These are phyloP conservation scores for Phylloporus gajari DNA, from an alignment of 1,284 basidiomycete species.

Conservation along the genomic window DNA sequence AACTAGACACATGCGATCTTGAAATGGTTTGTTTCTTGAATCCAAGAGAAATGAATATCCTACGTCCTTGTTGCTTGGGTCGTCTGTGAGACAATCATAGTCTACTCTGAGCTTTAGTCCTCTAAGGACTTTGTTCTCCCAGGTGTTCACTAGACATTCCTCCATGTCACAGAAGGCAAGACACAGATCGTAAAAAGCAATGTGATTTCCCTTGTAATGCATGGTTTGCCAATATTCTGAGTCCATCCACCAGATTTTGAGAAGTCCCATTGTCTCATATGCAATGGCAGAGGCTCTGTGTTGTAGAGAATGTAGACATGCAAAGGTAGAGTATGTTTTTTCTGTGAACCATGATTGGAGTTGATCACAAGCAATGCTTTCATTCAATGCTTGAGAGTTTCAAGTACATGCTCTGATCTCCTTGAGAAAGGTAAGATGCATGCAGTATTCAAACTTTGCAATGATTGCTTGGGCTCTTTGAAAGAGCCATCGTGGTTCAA, in stretches of 20 bases:
- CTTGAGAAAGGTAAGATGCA: conserved; percentile 30
- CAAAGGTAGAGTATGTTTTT: conserved; percentile 37
- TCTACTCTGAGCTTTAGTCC: conserved; percentile 23
- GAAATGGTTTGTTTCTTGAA: conserved; percentile 16
- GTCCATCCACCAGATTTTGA: conserved; percentile 41
- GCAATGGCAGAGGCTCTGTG: conserved; percentile 37
- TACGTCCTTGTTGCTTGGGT: conserved; percentile 14
- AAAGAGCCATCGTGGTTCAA: conserved; percentile 32
- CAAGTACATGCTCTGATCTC: conserved; percentile 25
- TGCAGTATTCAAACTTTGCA: conserved; percentile 32
- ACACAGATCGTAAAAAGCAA: conserved; percentile 22
- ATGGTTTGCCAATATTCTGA: conserved; percentile 16
- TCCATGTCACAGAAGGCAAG: conserved; percentile 29
- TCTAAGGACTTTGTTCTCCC: conserved; percentile 32
- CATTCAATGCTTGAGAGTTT: no score
- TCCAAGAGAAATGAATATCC: conserved; percentile 8
- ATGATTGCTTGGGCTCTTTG: conserved; percentile 24
- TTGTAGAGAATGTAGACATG: conserved; percentile 28
- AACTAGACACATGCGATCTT: not conserved
- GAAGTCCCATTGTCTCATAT: conserved; percentile 21
- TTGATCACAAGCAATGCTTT: not conserved
- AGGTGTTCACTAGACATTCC: conserved; percentile 8
- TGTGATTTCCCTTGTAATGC: conserved; percentile 30
- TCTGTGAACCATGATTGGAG: conserved; percentile 30
- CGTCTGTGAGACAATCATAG: not conserved